These are phyloP conservation scores for Echria macrotheca DNA, from an alignment of 495 filamentous ascomycete genomes.

Conservation along the genomic window DNA sequence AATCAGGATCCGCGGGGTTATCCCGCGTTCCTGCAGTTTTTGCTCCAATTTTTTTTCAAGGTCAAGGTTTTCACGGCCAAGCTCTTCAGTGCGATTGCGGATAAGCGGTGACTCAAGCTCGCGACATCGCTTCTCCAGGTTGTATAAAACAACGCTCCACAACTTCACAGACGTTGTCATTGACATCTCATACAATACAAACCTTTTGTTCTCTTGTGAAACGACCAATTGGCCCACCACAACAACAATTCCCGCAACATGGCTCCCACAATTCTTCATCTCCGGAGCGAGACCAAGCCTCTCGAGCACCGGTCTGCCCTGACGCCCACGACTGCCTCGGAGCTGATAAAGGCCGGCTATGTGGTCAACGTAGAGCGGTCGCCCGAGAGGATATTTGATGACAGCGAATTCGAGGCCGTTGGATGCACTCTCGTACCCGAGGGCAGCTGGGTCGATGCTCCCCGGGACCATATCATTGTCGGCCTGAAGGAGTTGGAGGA, in stretches of 20 bases:
- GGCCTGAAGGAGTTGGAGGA: constrained; percentile 94
- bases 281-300: constrained; percentile 48
- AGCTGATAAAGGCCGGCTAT: constrained; percentile 79
- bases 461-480: constrained; percentile 75
- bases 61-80: constrained; percentile 1
- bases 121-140: background rate
- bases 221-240: too few species aligned
- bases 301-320: constrained; percentile 53
- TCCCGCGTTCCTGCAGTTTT: constrained; percentile 8
- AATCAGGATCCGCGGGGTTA: constrained; percentile 4
- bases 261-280: constrained; percentile 40
- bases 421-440: constrained; percentile 76
- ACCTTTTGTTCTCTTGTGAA: too few species aligned
- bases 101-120: constrained; percentile 7
- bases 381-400: constrained; percentile 77
- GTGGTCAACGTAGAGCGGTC: constrained; percentile 76
- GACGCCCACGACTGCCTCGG: constrained; percentile 61
- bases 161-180: background rate
- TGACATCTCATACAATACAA: background rate
- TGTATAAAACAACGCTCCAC: constrained; percentile 3
- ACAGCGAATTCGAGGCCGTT: constrained; percentile 55
- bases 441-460: constrained; percentile 71
- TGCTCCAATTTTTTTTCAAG: background rate
- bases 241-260: constrained; percentile 18
- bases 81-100: constrained; percentile 1